Evolutionary conservation across 2,329 filamentous ascomycete genomes (phyloP).

Genomic region (Annulohypoxylon truncatum): DNA sequence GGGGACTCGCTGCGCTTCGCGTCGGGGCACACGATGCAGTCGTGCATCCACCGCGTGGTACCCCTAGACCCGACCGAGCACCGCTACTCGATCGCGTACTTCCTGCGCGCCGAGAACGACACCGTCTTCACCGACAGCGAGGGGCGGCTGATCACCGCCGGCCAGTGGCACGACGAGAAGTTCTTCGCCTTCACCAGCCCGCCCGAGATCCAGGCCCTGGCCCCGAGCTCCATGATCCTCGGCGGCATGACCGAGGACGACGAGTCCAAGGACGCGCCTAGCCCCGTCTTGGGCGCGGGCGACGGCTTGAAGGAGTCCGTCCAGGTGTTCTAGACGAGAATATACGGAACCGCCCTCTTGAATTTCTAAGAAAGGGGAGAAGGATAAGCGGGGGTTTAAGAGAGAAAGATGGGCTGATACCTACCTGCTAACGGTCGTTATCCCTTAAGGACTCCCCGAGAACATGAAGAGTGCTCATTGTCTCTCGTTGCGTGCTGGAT

Average conservation of each 20-base stretch:
- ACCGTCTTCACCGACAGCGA: conserved; percentile 66
- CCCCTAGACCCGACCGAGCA: conserved; percentile 64
- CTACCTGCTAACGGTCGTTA: conserved; percentile 32
- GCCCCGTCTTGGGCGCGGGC: conserved; percentile 36
- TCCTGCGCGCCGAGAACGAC: conserved; percentile 67
- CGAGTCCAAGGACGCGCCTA: conserved; percentile 39
- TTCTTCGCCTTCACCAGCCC: conserved; percentile 62
- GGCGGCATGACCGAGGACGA: conserved; percentile 62
- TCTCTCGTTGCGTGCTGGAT: conserved; percentile 24
- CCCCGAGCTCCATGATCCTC: conserved; percentile 61
- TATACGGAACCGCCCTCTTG: neutral
- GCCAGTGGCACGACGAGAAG: conserved; percentile 67
- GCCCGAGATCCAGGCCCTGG: conserved; percentile 58
- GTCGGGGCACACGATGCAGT: conserved; percentile 64
- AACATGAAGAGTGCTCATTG: conserved; percentile 22
- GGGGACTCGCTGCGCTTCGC: conserved; percentile 69
- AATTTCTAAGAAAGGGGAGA: neutral
- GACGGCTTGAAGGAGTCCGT: conserved; percentile 41
- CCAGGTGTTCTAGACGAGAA: conserved; percentile 41
- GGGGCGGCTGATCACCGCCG: conserved; percentile 64
- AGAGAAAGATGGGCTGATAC: conserved; percentile 14
- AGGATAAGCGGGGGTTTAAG: neutral
- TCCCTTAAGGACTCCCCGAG: conserved; percentile 17
- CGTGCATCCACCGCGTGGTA: conserved; percentile 68
- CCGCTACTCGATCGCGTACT: conserved; percentile 70